A percentile compares a stretch with the other conserved stretches of the same genome.
Evolutionary conservation across 2,329 filamentous ascomycete species (phyloP).

Genomic region (Rhinocladiella mackenziei): DNA sequence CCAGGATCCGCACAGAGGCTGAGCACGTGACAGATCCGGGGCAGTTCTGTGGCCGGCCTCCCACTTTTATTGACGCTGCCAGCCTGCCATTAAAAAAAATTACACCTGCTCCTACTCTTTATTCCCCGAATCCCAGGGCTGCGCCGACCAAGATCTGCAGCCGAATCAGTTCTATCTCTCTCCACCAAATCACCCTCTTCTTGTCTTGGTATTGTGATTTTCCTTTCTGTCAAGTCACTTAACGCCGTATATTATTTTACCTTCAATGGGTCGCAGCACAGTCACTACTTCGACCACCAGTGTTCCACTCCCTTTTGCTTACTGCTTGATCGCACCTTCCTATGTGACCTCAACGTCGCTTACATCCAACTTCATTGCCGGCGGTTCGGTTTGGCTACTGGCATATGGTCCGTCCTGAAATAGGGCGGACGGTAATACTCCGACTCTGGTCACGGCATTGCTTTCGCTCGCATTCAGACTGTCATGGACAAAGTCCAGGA

Average conservation of each 20-base stretch:
- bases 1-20: background rate
- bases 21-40: constrained; percentile 16
- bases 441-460: constrained; percentile 5
- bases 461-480: constrained; percentile 6
- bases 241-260: constrained; percentile 10
- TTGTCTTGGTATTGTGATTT: too few relatives aligned
- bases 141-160: background rate
- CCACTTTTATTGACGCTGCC: background rate
- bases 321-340: constrained; percentile 14
- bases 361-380: constrained; percentile 6
- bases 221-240: background rate
- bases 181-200: too few relatives aligned
- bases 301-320: constrained; percentile 10
- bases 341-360: constrained; percentile 15
- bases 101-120: background rate
- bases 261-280: constrained; percentile 28
- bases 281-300: constrained; percentile 12
- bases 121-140: background rate
- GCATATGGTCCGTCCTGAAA: constrained; percentile 49
- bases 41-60: constrained; percentile 7
- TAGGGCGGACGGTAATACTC: constrained; percentile 48
- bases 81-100: background rate
- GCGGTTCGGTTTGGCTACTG: constrained; percentile 43
- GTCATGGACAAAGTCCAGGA: constrained; percentile 19
- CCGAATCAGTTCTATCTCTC: background rate